Conservation (phyloP, 441 rosid genomes). For the Daphne laureola region DNA sequence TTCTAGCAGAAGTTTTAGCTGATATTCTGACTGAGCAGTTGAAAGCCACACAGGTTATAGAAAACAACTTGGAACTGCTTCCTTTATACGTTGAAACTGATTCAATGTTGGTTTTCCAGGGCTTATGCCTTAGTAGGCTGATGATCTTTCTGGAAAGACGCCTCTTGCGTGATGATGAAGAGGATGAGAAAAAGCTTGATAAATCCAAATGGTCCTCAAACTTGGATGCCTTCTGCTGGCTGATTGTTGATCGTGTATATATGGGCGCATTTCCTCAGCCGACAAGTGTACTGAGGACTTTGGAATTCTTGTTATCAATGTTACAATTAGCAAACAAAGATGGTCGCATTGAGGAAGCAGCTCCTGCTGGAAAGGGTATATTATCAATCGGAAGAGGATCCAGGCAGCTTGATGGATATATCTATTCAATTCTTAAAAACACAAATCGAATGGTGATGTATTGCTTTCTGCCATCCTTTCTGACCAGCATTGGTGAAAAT, state of each 20-base stretch:
- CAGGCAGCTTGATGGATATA: conserved; percentile 78
- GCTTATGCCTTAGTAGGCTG: conserved; percentile 79
- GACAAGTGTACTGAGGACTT: conserved; percentile 57
- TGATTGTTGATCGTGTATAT: conserved; percentile 87
- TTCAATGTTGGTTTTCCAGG: conserved; percentile 79
- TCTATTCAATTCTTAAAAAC: conserved; percentile 81
- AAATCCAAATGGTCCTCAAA: conserved; percentile 85
- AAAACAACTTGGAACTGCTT: conserved; percentile 72
- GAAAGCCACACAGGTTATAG: conserved; percentile 69
- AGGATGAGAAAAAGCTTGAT: conserved; percentile 80
- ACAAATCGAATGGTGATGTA: conserved; percentile 78
- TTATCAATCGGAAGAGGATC: conserved; percentile 72
- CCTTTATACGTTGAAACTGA: conserved; percentile 85
- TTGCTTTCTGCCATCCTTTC: conserved; percentile 87
- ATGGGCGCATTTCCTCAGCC: conserved; percentile 97
- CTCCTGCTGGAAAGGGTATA: conserved; percentile 81
- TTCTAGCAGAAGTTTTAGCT: conserved; percentile 91
- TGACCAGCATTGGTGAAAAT: conserved; percentile 77
- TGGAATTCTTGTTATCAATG: conserved; percentile 90
- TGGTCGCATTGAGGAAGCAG: conserved; percentile 83
- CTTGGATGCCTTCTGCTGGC: conserved; percentile 85
- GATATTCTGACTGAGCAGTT: conserved; percentile 82
- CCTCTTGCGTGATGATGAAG: conserved; percentile 94
- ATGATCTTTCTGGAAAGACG: conserved; percentile 97
- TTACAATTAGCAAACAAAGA: conserved; percentile 90